Percentiles rank a stretch among this genome's conserved stretches.
phyloP scores from a whole-genome alignment of 495 filamentous ascomycete species.

The Penicillium egyptiacum region DNA sequence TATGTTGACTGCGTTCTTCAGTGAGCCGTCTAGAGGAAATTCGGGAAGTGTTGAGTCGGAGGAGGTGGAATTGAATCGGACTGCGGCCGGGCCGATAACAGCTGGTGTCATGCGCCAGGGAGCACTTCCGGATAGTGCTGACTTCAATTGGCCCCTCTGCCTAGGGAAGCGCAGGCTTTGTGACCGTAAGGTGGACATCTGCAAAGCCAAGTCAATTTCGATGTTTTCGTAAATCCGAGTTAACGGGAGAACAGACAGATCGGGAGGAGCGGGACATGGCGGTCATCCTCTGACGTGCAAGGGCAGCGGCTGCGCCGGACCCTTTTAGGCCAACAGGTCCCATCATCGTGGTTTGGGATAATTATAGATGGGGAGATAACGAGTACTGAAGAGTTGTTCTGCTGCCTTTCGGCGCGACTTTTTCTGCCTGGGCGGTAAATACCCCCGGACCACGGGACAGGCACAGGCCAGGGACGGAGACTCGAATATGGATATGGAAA shows the following conservation, averaged over 20 bases:
- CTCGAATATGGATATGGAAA: neutral
- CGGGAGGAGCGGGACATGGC: constrained; percentile 36
- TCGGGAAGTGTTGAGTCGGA: constrained; percentile 29
- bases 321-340: constrained; percentile 38
- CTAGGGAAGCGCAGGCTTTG: constrained; percentile 26
- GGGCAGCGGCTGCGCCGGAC: constrained; percentile 28
- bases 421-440: constrained; percentile 43
- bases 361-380: constrained; percentile 13
- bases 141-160: constrained; percentile 26
- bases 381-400: constrained; percentile 21
- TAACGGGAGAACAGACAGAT: constrained; percentile 35
- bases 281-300: constrained; percentile 38
- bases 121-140: constrained; percentile 25
- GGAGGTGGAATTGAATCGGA: constrained; percentile 49
- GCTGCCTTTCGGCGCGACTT: constrained; percentile 26
- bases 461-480: neutral
- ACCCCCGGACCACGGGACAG: constrained; percentile 11
- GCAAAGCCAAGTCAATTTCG: constrained; percentile 24
- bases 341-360: constrained; percentile 35
- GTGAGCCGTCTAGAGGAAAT: constrained; percentile 6
- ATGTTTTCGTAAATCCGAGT: constrained; percentile 5
- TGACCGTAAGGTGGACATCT: constrained; percentile 44
- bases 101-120: constrained; percentile 29
- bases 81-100: constrained; percentile 24
- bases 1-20: constrained; percentile 23